A percentile compares a stretch with the other conserved stretches of the same genome.
Evolutionary conservation across 768 basidiomycete genomes (phyloP).

Genomic region (Inosperma sp.): DNA sequence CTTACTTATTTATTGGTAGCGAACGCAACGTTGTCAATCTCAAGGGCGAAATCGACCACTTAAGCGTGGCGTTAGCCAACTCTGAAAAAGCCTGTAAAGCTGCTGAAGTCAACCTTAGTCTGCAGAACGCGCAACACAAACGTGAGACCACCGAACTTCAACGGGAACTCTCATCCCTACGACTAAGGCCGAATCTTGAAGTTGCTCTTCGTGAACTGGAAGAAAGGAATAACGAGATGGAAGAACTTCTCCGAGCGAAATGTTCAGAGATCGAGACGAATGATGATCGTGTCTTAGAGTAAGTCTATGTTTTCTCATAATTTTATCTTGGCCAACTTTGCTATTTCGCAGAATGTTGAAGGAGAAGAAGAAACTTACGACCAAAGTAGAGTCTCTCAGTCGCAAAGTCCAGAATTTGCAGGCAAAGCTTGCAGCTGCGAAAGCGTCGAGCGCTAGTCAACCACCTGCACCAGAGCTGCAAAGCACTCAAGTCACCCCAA

Average conservation of each 20-base stretch:
- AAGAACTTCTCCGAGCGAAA: slow-evolving; percentile 62
- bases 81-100: slow-evolving; percentile 56
- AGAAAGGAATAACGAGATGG: slow-evolving; percentile 72
- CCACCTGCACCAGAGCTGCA: slow-evolving; percentile 5
- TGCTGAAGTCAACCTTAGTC: slow-evolving; percentile 60
- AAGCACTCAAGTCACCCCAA: slow-evolving; percentile 5
- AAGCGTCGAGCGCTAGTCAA: slow-evolving; percentile 30
- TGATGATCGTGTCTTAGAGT: slow-evolving; percentile 79
- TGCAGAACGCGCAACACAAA: slow-evolving; percentile 64
- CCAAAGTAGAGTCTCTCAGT: slow-evolving; percentile 65
- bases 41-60: slow-evolving; percentile 39
- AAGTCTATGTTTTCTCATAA: slow-evolving; percentile 25
- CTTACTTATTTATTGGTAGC: slow-evolving; percentile 30
- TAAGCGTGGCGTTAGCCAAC: slow-evolving; percentile 42
- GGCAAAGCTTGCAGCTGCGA: slow-evolving; percentile 54
- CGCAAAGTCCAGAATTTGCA: slow-evolving; percentile 73
- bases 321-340: slow-evolving; percentile 7
- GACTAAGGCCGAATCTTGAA: slow-evolving; percentile 51
- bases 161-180: slow-evolving; percentile 49
- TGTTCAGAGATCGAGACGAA: slow-evolving; percentile 80
- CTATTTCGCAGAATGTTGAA: slow-evolving; percentile 57
- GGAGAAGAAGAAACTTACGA: slow-evolving; percentile 70
- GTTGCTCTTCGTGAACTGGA: slow-evolving; percentile 54
- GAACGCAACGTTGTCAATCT: slow-evolving; percentile 39
- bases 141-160: slow-evolving; percentile 57